Evolutionary conservation across 2,329 filamentous ascomycete genomes (phyloP).

Genomic region (Chaetomiaceae sp.): DNA sequence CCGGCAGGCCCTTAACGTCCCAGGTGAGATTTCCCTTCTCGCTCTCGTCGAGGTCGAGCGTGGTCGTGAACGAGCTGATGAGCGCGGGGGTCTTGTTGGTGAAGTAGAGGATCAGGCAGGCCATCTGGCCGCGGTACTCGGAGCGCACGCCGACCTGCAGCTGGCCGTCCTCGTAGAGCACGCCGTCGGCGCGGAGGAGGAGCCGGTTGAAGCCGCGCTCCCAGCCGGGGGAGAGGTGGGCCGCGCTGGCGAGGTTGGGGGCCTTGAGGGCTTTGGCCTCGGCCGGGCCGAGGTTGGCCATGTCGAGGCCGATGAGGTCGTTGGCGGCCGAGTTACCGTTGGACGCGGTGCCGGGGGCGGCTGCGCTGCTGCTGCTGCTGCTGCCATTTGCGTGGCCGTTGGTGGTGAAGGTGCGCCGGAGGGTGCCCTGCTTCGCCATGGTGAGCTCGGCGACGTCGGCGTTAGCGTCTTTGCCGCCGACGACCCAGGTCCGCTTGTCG

Average conservation of each 20-base stretch:
- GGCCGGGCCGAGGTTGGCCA: constrained; percentile 55
- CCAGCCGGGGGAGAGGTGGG: constrained; percentile 92
- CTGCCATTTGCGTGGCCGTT: constrained; percentile 46
- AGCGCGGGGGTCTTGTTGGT: constrained; percentile 83
- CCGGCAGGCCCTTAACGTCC: constrained; percentile 83
- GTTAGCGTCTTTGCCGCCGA: constrained; percentile 95
- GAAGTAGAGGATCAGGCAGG: constrained; percentile 92
- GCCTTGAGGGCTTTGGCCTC: constrained; percentile 55
- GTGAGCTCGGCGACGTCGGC: constrained; percentile 71
- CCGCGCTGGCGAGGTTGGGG: constrained; percentile 85
- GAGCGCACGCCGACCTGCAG: constrained; percentile 87
- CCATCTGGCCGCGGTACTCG: constrained; percentile 92
- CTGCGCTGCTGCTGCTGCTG: constrained; percentile 38
- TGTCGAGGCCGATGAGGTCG: constrained; percentile 77
- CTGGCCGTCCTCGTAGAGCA: constrained; percentile 92
- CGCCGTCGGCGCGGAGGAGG: constrained; percentile 71
- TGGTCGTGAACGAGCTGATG: constrained; percentile 90
- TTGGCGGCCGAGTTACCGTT: constrained; percentile 46
- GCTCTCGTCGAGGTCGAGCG: constrained; percentile 69
- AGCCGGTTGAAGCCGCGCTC: constrained; percentile 82
- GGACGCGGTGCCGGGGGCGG: too few relatives aligned
- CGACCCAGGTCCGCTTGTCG: constrained; percentile 94
- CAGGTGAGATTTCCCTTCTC: constrained; percentile 66
- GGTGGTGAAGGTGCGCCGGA: constrained; percentile 78
- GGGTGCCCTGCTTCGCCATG: constrained; percentile 70